These are phyloP conservation scores for Tubosaeta sp. DNA, from an alignment of 768 basidiomycete species.

Conservation along the genomic window DNA sequence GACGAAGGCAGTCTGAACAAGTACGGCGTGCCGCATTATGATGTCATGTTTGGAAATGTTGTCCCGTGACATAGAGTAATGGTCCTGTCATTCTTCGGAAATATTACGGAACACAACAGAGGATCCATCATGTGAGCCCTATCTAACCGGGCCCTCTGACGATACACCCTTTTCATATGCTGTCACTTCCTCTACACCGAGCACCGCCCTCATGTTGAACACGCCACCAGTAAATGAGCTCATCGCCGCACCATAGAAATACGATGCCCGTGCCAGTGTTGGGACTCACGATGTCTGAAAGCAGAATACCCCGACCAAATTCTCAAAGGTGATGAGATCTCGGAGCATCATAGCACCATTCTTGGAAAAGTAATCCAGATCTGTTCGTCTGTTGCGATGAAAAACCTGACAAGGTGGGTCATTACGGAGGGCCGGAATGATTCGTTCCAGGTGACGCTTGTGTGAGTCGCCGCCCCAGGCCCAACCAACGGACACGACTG, in stretches of 20 bases:
- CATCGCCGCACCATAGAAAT: constrained; percentile 37
- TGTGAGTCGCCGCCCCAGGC: constrained; percentile 27
- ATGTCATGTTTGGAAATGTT: too few species aligned
- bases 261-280: too few species aligned
- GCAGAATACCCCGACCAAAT: constrained; percentile 35
- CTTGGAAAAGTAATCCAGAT: constrained; percentile 25
- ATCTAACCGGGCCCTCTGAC: too few species aligned
- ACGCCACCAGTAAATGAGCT: constrained; percentile 39
- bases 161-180: too few species aligned
- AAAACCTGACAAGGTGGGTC: constrained; percentile 18
- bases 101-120: too few species aligned
- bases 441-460: constrained; percentile 31
- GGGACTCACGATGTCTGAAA: constrained; percentile 40
- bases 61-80: too few species aligned
- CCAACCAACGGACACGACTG: constrained; percentile 30
- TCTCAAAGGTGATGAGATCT: constrained; percentile 27
- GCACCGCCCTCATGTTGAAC: constrained; percentile 34
- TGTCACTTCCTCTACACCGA: constrained; percentile 32
- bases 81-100: too few species aligned
- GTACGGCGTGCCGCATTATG: too few species aligned
- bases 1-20: too few species aligned
- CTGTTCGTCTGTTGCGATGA: constrained; percentile 36
- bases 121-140: too few species aligned
- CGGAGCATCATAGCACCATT: too few species aligned
- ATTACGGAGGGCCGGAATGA: constrained; percentile 8